These are phyloP conservation scores for Diaporthe caulivora DNA, from an alignment of 2,329 filamentous ascomycete species.

Conservation along the genomic window DNA sequence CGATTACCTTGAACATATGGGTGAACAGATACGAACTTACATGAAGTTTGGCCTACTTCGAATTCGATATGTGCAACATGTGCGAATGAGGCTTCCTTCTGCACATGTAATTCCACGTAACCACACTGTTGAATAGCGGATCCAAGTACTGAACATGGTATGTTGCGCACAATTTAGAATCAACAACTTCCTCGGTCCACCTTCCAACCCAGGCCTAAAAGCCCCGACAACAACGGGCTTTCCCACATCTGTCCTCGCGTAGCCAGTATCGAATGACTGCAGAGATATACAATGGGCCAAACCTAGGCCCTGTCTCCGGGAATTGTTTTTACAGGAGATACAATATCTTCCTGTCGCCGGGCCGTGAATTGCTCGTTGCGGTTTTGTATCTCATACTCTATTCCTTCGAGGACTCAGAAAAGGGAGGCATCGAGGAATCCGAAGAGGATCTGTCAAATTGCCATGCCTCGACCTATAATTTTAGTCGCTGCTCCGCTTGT, in stretches of 20 bases:
- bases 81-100: background rate
- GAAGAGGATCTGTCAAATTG: background rate
- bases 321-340: background rate
- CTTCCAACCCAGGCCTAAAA: constrained; percentile 23
- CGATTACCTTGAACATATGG: background rate
- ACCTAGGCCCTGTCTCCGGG: background rate
- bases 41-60: too few species aligned
- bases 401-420: too few species aligned
- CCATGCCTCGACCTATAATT: background rate
- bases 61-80: background rate
- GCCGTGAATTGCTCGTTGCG: background rate
- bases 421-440: background rate
- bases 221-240: background rate
- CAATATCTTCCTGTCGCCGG: background rate
- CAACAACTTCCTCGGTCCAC: constrained; percentile 14
- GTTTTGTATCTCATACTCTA: background rate
- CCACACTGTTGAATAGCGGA: background rate
- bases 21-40: background rate
- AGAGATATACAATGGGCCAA: constrained; percentile 7
- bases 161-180: background rate
- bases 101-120: background rate
- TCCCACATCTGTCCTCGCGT: constrained; percentile 9
- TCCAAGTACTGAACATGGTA: background rate
- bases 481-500: background rate
- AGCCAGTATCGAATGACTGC: background rate